These are phyloP conservation scores for Pseudisothecium myosuroides DNA, from an alignment of 225 moss, liverwort and hornwort genomes.

Conservation along the genomic window DNA sequence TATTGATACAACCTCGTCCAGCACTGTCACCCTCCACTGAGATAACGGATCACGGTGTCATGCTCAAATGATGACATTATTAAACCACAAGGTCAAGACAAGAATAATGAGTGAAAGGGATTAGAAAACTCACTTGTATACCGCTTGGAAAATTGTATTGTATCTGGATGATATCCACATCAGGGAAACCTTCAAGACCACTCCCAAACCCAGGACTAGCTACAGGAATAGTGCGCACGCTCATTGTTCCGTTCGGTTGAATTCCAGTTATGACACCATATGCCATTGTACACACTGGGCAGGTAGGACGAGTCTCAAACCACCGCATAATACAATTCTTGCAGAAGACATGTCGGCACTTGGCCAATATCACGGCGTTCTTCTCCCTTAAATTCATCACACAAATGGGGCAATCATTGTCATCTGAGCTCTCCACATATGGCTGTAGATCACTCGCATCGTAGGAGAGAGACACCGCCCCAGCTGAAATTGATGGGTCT, in stretches of 20 bases:
- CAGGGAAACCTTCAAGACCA: constrained; percentile 40
- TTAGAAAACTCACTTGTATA: constrained; percentile 23
- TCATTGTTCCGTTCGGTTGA: constrained; percentile 50
- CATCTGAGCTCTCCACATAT: constrained; percentile 28
- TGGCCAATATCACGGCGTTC: constrained; percentile 20
- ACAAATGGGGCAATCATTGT: constrained; percentile 53
- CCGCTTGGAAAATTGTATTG: constrained; percentile 37
- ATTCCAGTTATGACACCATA: constrained; percentile 45
- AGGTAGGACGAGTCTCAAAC: constrained; percentile 54
- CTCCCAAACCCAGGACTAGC: constrained; percentile 22
- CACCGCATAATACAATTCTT: constrained; percentile 37
- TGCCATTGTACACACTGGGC: constrained; percentile 40
- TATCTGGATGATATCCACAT: constrained; percentile 35
- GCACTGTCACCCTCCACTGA: not conserved
- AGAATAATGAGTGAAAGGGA: not conserved
- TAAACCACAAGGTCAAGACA: not conserved
- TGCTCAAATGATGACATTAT: not conserved
- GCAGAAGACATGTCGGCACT: constrained; percentile 42
- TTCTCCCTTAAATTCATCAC: constrained; percentile 24
- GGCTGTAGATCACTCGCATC: constrained; percentile 20
- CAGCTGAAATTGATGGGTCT: constrained; percentile 10
- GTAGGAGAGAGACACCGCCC: constrained; percentile 11
- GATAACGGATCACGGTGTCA: not conserved
- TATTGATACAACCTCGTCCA: not conserved
- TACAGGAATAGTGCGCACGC: constrained; percentile 19